These are phyloP conservation scores for Acorus gramineus DNA, from an alignment of 106 monocot genomes.

Conservation along the genomic window DNA sequence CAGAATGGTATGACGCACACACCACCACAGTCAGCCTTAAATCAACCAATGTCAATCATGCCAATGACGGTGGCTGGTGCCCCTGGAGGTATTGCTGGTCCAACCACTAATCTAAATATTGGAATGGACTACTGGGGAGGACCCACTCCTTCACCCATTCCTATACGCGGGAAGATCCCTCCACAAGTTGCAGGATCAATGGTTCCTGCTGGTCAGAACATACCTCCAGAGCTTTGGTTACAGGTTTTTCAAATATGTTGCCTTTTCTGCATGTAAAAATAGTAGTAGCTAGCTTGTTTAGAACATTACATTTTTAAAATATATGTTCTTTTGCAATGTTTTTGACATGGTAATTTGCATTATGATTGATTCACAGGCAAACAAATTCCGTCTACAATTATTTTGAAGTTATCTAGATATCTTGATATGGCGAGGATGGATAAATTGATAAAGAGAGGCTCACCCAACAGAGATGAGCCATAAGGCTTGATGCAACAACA, in stretches of 20 bases:
- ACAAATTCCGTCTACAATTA: too few relatives aligned
- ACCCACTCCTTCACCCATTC: conserved; percentile 21
- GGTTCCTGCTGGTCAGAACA: conserved; percentile 28
- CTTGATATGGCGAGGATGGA: too few relatives aligned
- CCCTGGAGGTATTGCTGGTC: conserved; percentile 28
- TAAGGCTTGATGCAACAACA: too few relatives aligned
- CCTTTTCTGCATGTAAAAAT: too few relatives aligned
- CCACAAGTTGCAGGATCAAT: conserved; percentile 25
- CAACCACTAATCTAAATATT: conserved; percentile 71
- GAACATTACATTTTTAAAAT: too few relatives aligned
- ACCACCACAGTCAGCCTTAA: conserved; percentile 27
- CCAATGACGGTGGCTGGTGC: conserved; percentile 25
- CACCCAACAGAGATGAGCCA: too few relatives aligned
- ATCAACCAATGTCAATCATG: conserved; percentile 39
- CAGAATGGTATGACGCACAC: conserved; percentile 42
- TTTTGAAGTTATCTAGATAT: too few relatives aligned
- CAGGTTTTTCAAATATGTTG: conserved; percentile 24
- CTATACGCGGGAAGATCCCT: conserved; percentile 43
- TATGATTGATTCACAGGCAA: too few relatives aligned
- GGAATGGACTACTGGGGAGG: conserved; percentile 79
- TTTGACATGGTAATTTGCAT: background rate
- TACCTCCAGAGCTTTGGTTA: conserved; percentile 56
- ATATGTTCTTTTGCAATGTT: too few relatives aligned
- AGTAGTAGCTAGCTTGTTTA: too few relatives aligned
- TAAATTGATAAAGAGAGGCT: too few relatives aligned